Evolutionary conservation across 805 yeast genomes (phyloP), one percentile per base, ranked within the genome.

Genomic region (Lipomyces yamanashiensis): DNA sequence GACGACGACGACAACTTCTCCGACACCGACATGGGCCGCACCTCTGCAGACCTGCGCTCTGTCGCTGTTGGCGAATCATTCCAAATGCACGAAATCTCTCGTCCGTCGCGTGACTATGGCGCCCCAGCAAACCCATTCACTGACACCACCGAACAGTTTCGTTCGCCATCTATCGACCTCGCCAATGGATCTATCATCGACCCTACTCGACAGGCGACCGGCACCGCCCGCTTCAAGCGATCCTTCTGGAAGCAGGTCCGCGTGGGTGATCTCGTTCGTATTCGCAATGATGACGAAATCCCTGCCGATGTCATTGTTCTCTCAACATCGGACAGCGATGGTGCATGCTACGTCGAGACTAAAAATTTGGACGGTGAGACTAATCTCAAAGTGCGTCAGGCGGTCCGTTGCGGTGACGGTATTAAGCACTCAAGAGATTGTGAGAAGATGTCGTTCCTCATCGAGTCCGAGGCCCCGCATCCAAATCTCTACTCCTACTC

Each of bases 291-390:
- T 74, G 90, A 88, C 66, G 89, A 87, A 71, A 82, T 89, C 17
- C 96, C 96, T 1, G 93, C 92, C 41, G 96, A 89, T 75, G 76
- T 89, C 52, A 78, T 87, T 19, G 80, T 89, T 21, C 75, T 89
- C 28, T 81, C 91, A 10, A 84, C 92, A 0, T 85, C 90, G 43
- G 90, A 86, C 70, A 81, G 81, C 6, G 95, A 89, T 67, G 86
- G 85, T 61, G 85, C 86, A 59, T 86, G 87, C 73, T 85, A 79
- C 71, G 85, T 88, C 39, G 96, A 87, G 70, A 87, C 91, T 0
- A 85, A 86, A 68, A 87, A 86, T 70, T 76, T 87, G 61, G 91
- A 87, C 71, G 91, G 91, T 67, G 96, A 89, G 74, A 87, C 93
- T 3, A 89, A 87, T 72, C 80, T 89, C 73, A 89, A 89, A 73